Percentiles rank a stretch among this genome's conserved stretches.
Evolutionary conservation across 169 alveolate species (phyloP).

Genomic region (Neospora caninum): DNA sequence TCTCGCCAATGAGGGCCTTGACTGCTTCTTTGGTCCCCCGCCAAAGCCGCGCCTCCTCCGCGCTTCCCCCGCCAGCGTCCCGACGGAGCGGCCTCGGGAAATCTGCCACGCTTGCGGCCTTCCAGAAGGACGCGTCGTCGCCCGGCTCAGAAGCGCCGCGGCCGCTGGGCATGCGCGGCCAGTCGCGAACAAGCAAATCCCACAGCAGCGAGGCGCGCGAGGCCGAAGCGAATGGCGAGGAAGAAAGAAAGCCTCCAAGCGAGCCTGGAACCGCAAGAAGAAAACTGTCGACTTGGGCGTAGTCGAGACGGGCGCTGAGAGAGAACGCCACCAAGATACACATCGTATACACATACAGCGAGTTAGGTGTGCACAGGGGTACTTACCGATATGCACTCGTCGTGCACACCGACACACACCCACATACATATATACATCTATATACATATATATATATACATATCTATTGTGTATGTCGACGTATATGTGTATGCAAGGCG

Average conservation of each 20-base stretch:
- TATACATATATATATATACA: no score
- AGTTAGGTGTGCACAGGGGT: neutral
- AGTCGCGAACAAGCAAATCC: neutral
- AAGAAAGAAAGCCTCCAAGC: neutral
- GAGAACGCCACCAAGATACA: neutral
- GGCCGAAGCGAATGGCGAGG: neutral
- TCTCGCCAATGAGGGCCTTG: neutral
- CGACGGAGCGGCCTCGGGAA: no score
- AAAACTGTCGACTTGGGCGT: conserved; percentile 59
- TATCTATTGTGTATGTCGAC: no score
- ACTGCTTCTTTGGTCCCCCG: neutral
- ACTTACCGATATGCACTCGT: neutral
- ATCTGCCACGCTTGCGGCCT: neutral
- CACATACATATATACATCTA: no score
- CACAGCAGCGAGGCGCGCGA: neutral
- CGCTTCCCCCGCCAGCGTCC: neutral
- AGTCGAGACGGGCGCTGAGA: conserved; percentile 59
- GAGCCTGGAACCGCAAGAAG: neutral
- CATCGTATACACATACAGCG: neutral
- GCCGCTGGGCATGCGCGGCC: neutral
- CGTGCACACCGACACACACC: no score
- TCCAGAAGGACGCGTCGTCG: neutral
- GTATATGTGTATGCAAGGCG: no score
- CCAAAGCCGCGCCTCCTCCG: neutral
- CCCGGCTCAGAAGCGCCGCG: neutral